A percentile compares a stretch with the other conserved stretches of the same genome.
Evolutionary conservation across 768 basidiomycete genomes (phyloP).

Genomic region (Rickenella mellea): DNA sequence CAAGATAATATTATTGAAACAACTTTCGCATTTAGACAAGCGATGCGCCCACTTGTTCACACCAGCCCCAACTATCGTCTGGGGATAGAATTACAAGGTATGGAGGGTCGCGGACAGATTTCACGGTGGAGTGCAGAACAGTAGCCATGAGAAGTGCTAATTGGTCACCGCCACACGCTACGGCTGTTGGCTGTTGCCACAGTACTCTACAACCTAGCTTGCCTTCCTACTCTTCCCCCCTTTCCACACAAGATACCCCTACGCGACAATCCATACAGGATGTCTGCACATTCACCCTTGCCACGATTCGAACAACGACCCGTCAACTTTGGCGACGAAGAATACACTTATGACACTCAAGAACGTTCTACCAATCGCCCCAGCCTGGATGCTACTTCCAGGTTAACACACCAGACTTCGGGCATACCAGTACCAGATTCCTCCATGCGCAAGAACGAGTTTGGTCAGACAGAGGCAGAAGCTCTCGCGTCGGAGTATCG

Average conservation of each 20-base stretch:
- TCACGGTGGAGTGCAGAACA: too few relatives aligned
- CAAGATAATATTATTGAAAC: not conserved
- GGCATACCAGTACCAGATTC: slow-evolving; percentile 1
- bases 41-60: slow-evolving; percentile 22
- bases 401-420: slow-evolving; percentile 2
- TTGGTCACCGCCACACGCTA: too few relatives aligned
- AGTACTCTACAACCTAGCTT: too few relatives aligned
- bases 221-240: too few relatives aligned
- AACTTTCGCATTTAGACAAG: not conserved
- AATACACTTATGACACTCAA: slow-evolving; percentile 1
- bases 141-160: too few relatives aligned
- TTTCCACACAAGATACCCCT: too few relatives aligned
- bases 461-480: slow-evolving; percentile 11
- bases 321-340: slow-evolving; percentile 9
- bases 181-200: too few relatives aligned
- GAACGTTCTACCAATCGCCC: slow-evolving; percentile 1
- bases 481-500: slow-evolving; percentile 8
- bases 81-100: too few relatives aligned
- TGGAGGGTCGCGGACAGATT: too few relatives aligned
- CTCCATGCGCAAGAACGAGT: slow-evolving; percentile 1
- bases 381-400: slow-evolving; percentile 3
- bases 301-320: slow-evolving; percentile 8
- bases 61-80: slow-evolving; percentile 24
- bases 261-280: too few relatives aligned
- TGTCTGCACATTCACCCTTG: too few relatives aligned